Conservation (phyloP, 768 basidiomycete genomes). For the Plicaturopsis crispa region DNA sequence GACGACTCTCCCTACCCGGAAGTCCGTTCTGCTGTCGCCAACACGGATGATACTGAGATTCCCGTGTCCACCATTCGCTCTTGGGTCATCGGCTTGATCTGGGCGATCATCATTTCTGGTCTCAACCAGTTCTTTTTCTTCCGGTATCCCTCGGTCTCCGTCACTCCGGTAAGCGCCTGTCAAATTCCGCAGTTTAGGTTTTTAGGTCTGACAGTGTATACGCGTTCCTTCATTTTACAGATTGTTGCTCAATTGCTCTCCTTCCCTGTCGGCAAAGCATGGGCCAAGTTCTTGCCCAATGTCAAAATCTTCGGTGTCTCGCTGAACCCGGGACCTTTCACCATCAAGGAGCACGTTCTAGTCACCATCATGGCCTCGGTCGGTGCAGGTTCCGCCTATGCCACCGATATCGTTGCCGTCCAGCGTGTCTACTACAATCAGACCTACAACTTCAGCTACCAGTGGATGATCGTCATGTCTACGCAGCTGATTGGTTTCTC, state of each 20-base stretch:
- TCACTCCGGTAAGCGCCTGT: too few species aligned
- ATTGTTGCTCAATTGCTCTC: conserved; percentile 38
- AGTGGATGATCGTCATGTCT: conserved; percentile 73
- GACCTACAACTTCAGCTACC: conserved; percentile 29
- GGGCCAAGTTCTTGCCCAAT: conserved; percentile 31
- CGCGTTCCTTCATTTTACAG: not conserved
- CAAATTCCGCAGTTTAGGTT: too few species aligned
- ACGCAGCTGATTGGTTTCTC: conserved; percentile 94
- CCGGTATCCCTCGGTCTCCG: conserved; percentile 59
- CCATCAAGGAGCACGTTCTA: conserved; percentile 36
- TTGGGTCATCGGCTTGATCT: conserved; percentile 26
- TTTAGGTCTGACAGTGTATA: too few species aligned
- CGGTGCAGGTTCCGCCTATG: conserved; percentile 56
- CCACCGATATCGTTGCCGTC: conserved; percentile 41
- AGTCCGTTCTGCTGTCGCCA: conserved; percentile 42
- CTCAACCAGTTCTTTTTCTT: conserved; percentile 77
- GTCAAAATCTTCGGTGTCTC: conserved; percentile 21
- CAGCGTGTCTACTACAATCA: conserved; percentile 39
- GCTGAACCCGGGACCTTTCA: conserved; percentile 23
- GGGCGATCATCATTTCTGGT: conserved; percentile 14
- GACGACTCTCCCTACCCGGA: conserved; percentile 50
- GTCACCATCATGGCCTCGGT: conserved; percentile 33
- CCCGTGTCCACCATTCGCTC: conserved; percentile 26
- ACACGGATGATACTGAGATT: conserved; percentile 38
- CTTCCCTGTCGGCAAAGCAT: conserved; percentile 33